phyloP scores from a whole-genome alignment of 1,284 basidiomycete species.

The Puccinia brachypodii region DNA sequence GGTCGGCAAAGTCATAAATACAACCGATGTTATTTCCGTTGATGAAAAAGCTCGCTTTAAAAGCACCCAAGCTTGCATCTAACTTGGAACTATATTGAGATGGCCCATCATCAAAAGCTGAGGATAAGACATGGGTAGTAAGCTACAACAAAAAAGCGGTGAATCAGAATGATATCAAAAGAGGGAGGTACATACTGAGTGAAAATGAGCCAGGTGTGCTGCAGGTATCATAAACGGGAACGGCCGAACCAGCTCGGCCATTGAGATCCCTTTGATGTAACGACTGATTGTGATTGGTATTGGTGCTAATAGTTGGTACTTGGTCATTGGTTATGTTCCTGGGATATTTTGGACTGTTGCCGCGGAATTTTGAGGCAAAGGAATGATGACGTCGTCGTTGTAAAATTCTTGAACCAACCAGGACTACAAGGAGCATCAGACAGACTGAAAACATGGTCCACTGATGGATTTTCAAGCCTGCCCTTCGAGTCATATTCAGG shows the following conservation, averaged over 20 bases:
- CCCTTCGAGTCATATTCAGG: background rate
- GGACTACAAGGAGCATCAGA: background rate
- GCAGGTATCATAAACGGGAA: constrained; percentile 7
- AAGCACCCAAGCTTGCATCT: constrained; percentile 4
- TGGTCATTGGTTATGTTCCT: background rate
- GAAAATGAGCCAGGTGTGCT: background rate
- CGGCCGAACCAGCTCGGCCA: background rate
- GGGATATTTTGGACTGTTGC: background rate
- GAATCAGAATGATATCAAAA: background rate
- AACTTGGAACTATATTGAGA: constrained; percentile 13
- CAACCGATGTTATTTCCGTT: constrained; percentile 55
- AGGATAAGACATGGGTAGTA: background rate
- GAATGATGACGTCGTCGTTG: background rate
- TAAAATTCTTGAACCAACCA: background rate
- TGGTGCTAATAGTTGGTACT: background rate
- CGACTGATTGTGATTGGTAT: background rate
- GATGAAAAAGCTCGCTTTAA: constrained; percentile 43
- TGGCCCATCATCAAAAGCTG: constrained; percentile 47
- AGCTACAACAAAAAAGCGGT: background rate
- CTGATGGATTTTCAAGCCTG: background rate
- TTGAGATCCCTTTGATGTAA: background rate
- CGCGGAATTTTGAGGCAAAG: background rate
- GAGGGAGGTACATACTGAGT: background rate
- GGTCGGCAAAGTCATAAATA: constrained; percentile 53
- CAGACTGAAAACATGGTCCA: background rate